Evolutionary conservation across 2,329 filamentous ascomycete genomes (phyloP).

Genomic region (Fusarium protoensiforme): DNA sequence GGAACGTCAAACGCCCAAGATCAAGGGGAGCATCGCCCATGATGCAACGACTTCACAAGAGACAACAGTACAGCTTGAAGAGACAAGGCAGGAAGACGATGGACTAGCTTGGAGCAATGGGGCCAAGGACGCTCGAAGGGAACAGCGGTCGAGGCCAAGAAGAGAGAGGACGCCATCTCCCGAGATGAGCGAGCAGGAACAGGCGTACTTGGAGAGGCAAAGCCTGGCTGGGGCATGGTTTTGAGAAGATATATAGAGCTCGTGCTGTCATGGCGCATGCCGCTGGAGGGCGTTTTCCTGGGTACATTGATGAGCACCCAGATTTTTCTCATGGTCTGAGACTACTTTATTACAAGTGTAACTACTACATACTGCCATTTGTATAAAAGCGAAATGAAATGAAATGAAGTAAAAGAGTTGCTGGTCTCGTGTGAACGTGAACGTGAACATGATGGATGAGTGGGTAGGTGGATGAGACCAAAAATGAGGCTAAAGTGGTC

Average conservation of each 20-base stretch:
- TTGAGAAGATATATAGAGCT: slow-evolving; percentile 21
- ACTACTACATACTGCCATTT: slow-evolving; percentile 6
- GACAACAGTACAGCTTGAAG: background rate
- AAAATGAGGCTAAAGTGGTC: background rate
- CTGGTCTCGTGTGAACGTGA: too few relatives aligned
- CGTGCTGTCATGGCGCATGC: slow-evolving; percentile 18
- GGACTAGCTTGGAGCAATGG: background rate
- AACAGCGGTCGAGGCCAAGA: slow-evolving; percentile 7
- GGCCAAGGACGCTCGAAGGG: background rate
- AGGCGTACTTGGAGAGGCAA: slow-evolving; percentile 31
- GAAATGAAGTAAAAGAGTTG: background rate
- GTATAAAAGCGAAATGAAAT: slow-evolving; percentile 6
- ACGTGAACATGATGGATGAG: background rate
- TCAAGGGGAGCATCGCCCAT: slow-evolving; percentile 17
- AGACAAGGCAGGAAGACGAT: slow-evolving; percentile 19
- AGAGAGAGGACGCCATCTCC: slow-evolving; percentile 12
- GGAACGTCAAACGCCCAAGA: slow-evolving; percentile 7
- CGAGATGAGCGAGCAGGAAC: slow-evolving; percentile 24
- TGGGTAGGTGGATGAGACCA: background rate
- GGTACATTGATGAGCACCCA: background rate
- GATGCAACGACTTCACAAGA: slow-evolving; percentile 15
- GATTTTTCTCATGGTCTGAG: background rate
- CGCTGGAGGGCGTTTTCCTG: slow-evolving; percentile 4
- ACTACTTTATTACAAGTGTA: slow-evolving; percentile 10
- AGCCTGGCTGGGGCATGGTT: slow-evolving; percentile 32